These are phyloP conservation scores for Stemphylium lycopersici DNA, from an alignment of 2,329 filamentous ascomycete species.

Conservation along the genomic window DNA sequence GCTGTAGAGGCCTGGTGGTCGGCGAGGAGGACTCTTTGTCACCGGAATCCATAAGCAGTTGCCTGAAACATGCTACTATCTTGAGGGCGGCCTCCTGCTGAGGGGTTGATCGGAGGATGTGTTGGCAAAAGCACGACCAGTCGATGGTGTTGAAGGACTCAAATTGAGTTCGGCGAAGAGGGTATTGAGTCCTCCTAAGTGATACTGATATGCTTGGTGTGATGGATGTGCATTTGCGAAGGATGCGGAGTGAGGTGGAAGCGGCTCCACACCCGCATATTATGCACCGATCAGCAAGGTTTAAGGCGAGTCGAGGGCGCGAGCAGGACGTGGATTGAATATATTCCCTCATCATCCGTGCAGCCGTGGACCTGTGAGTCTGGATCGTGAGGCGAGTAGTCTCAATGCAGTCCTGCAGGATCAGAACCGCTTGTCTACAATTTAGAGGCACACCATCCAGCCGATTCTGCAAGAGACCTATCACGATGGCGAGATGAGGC, in stretches of 20 bases:
- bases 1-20: neutral
- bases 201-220: neutral
- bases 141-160: neutral
- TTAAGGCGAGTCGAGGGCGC: too few relatives aligned
- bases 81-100: neutral
- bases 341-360: too few relatives aligned
- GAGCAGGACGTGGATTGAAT: too few relatives aligned
- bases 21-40: neutral
- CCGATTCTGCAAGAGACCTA: too few relatives aligned
- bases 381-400: too few relatives aligned
- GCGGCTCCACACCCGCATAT: too few relatives aligned
- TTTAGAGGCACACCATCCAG: too few relatives aligned
- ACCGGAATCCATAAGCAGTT: neutral
- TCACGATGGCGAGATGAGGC: too few relatives aligned
- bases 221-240: neutral
- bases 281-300: too few relatives aligned
- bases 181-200: neutral
- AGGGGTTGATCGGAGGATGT: neutral
- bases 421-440: too few relatives aligned
- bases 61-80: neutral
- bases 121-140: neutral
- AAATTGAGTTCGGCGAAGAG: neutral
- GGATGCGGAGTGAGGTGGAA: neutral
- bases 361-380: too few relatives aligned
- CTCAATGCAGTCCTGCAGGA: too few relatives aligned